Conservation (phyloP, 257 asterid genomes). For the Przewalskia tangutica region DNA sequence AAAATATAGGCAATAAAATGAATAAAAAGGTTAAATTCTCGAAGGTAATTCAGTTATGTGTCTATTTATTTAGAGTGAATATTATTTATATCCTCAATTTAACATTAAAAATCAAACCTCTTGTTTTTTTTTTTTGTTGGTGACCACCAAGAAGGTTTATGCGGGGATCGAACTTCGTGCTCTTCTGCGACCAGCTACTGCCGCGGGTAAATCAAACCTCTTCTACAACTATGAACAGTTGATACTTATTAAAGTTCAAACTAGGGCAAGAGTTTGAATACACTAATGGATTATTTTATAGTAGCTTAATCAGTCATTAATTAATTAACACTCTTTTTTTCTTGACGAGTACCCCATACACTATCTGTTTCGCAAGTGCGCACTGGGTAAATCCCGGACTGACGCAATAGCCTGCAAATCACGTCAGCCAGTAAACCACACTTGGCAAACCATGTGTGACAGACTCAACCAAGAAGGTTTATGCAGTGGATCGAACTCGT, state of each 20-base stretch:
- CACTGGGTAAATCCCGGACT: no score
- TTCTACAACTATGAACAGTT: neutral
- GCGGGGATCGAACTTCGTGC: no score
- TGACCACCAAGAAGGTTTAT: no score
- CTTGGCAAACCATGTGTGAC: no score
- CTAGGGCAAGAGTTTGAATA: neutral
- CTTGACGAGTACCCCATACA: no score
- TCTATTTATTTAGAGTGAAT: neutral
- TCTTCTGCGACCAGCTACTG: no score
- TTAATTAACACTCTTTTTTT: constrained; percentile 9
- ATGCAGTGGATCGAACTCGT: no score
- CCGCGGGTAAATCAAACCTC: neutral
- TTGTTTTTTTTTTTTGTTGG: no score
- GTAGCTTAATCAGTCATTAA: neutral
- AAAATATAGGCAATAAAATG: neutral
- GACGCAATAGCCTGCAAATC: no score
- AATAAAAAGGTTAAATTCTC: neutral
- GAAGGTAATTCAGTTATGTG: neutral
- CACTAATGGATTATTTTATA: neutral
- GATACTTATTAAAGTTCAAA: neutral
- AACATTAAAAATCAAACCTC: neutral
- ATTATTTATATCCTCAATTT: neutral
- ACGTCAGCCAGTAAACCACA: no score
- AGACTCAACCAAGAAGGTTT: no score
- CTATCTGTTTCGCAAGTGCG: no score